A percentile compares a stretch with the other conserved stretches of the same genome.
These are phyloP conservation scores for Botrytis byssoidea DNA, from an alignment of 2,329 filamentous ascomycete species.

Conservation along the genomic window DNA sequence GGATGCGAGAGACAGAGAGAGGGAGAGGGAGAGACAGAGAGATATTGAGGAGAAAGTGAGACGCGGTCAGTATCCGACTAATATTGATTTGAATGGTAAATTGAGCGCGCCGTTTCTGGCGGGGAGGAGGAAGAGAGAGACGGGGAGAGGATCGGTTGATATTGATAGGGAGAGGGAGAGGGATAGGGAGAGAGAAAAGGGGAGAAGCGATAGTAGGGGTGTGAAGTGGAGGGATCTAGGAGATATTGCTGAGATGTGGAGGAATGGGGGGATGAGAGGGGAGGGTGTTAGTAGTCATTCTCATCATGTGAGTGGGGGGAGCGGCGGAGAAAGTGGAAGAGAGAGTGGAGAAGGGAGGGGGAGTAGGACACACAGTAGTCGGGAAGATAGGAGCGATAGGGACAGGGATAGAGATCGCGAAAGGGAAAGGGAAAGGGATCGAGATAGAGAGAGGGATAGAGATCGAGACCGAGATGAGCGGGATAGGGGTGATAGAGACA, in stretches of 20 bases:
- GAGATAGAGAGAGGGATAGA: constrained; percentile 19
- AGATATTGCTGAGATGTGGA: constrained; percentile 20
- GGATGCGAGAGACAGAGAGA: constrained; percentile 32
- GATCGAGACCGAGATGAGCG: constrained; percentile 23
- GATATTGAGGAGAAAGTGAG: constrained; percentile 30
- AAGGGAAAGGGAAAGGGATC: constrained; percentile 2
- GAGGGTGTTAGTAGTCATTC: constrained; percentile 9
- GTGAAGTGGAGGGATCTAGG: constrained; percentile 18
- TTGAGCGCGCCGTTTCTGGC: constrained; percentile 36
- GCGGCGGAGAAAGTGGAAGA: constrained; percentile 17
- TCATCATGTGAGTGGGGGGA: constrained; percentile 20
- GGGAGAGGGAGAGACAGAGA: constrained; percentile 30
- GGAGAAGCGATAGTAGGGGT: constrained; percentile 17
- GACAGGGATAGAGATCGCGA: constrained; percentile 17
- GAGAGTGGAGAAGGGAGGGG: constrained; percentile 23
- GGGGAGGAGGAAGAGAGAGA: constrained; percentile 38
- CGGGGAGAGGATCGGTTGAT: constrained; percentile 31
- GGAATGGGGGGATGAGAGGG: constrained; percentile 26
- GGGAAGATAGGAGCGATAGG: constrained; percentile 24
- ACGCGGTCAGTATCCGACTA: constrained; percentile 30
- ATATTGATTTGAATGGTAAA: constrained; percentile 36
- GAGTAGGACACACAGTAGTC: constrained; percentile 25
- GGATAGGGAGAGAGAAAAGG: constrained; percentile 40
- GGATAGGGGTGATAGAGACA: constrained; percentile 24
- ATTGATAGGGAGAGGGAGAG: constrained; percentile 31